Evolutionary conservation across 2,329 filamentous ascomycete species (phyloP).

Genomic region (Parasarocladium wereldwijsianum): DNA sequence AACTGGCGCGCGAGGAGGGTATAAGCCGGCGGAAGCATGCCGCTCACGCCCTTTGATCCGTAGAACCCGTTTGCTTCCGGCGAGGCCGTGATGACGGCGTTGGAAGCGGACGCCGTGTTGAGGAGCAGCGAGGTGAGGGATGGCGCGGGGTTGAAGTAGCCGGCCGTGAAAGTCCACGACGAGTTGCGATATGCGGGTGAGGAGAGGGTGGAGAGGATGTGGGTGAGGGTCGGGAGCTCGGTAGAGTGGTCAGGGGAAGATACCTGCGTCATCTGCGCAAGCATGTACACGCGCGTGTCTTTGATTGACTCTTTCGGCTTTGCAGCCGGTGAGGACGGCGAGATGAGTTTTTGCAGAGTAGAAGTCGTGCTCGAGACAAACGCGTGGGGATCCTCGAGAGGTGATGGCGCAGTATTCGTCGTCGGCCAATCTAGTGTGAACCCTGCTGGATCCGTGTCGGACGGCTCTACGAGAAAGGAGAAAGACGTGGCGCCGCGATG

Average conservation of each 20-base stretch:
- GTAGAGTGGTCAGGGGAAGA: conserved; percentile 70
- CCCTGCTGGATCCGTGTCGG: conserved; percentile 32
- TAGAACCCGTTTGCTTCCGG: conserved; percentile 95
- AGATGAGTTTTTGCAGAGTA: conserved; percentile 52
- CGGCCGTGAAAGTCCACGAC: conserved; percentile 91
- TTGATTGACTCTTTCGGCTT: conserved; percentile 7
- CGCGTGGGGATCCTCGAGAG: conserved; percentile 50
- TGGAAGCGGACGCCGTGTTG: conserved; percentile 44
- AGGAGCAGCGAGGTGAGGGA: conserved; percentile 70
- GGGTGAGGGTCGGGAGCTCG: conserved; percentile 69
- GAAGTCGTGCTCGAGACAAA: conserved; percentile 59
- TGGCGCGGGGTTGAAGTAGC: conserved; percentile 95
- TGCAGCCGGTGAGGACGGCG: conserved; percentile 14
- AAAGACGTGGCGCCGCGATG: conserved; percentile 66
- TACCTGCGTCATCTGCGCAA: conserved; percentile 78
- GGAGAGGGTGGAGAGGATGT: conserved; percentile 55
- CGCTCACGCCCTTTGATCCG: conserved; percentile 72
- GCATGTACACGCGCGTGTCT: conserved; percentile 68
- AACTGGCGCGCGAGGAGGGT: conserved; percentile 77
- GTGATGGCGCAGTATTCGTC: conserved; percentile 60
- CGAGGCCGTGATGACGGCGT: conserved; percentile 81
- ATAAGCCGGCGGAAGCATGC: conserved; percentile 83
- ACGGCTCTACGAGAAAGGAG: conserved; percentile 65
- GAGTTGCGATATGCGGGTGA: conserved; percentile 48
- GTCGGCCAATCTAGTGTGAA: conserved; percentile 60